phyloP scores from a whole-genome alignment of 257 asterid genomes.

The Fraxinus excelsior region DNA sequence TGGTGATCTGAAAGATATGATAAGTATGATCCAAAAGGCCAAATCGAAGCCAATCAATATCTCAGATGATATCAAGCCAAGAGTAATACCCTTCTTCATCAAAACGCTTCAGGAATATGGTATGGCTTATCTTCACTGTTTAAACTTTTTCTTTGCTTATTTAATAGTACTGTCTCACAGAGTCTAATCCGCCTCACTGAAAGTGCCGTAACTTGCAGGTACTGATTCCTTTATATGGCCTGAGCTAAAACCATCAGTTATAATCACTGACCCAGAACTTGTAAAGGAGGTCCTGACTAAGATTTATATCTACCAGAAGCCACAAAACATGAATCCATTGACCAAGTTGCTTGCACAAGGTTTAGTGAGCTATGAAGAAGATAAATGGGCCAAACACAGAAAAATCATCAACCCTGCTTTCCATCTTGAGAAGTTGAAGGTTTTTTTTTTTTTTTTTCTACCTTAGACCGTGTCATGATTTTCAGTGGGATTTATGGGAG shows the following conservation, averaged over 20 bases:
- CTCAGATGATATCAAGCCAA: conserved; percentile 28
- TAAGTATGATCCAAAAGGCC: conserved; percentile 20
- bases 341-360: conserved; percentile 40
- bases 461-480: not conserved
- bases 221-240: conserved; percentile 44
- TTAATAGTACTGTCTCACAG: too few relatives aligned
- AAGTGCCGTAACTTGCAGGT: conserved; percentile 37
- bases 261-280: conserved; percentile 42
- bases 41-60: conserved; percentile 23
- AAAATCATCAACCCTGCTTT: conserved; percentile 65
- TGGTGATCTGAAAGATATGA: conserved; percentile 28
- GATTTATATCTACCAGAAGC: conserved; percentile 34
- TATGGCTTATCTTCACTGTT: too few relatives aligned
- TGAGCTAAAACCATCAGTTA: conserved; percentile 46
- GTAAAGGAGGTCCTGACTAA: conserved; percentile 45
- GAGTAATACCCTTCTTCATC: conserved; percentile 23
- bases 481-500: too few relatives aligned
- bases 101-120: conserved; percentile 24
- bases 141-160: too few relatives aligned
- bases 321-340: conserved; percentile 36
- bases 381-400: conserved; percentile 64
- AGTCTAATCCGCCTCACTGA: not conserved
- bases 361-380: conserved; percentile 32
- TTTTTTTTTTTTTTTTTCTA: conserved; percentile 13
- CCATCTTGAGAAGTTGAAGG: conserved; percentile 57